Evolutionary conservation across 1,139 yeast species (phyloP), one percentile per base, ranked within the genome.

Genomic region (Candida freyschussii): DNA sequence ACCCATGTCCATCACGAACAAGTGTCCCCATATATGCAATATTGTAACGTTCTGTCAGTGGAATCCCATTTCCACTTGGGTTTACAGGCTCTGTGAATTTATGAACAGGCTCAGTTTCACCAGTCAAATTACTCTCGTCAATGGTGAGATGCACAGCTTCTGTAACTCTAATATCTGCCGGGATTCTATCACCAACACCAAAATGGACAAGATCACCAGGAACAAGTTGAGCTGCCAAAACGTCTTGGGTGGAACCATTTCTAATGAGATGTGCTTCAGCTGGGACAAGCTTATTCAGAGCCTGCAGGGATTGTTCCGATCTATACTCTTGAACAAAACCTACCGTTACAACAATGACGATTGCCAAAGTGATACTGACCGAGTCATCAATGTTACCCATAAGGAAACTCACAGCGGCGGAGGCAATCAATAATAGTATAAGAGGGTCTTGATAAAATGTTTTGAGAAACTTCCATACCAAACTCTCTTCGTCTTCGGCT

Each of bases 361-460:
- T 84, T 6, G 97, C 97, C 45, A 86, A 65, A 0, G 94, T 78
- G 51, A 89, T 89, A 41, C 93, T 79, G 17, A 91, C 64, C 3
- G 97, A 95, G 57, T 91, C 98, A 56, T 89, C 96, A 24, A 78
- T 75, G 59, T 91, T 91, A 16, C 95, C 95, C 93, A 91, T 84
- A 55, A 84, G 60, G 47, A 91, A 81, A 45, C 93, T 79, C 22
- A 91, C 68, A 4, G 71, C 70, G 0, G 97, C 96, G 1, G 96
- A 85, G 0, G 93, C 96, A 28, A 87, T 83, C 50, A 91, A 68
- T 36, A 91, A 63, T 48, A 91, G 63, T 44, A 91, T 89, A 59
- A 91, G 67, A 13, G 96, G 96, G 60, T 89, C 95, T 48, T 82
- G 91, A 50, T 83, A 79, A 53, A 91, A 89, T 34, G 79, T 85